phyloP scores from a whole-genome alignment of 2,329 filamentous ascomycete genomes.

The Fragosphaeria purpurea region DNA sequence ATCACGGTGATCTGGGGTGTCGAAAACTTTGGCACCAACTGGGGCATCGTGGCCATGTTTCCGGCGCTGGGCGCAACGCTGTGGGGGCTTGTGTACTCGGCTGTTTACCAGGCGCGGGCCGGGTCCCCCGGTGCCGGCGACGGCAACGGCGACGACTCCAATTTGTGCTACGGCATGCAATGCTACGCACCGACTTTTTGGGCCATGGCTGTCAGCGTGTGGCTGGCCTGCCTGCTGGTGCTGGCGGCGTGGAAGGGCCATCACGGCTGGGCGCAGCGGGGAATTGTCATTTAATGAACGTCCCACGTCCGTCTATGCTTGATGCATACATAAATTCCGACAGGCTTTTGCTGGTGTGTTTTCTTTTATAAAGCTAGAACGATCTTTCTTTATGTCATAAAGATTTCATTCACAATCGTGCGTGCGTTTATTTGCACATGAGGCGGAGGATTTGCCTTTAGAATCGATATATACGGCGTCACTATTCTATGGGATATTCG shows the following conservation, averaged over 20 bases:
- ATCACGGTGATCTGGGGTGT: constrained; percentile 97
- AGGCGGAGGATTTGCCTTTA: too few relatives aligned
- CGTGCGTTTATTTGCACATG: too few relatives aligned
- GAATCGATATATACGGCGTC: too few relatives aligned
- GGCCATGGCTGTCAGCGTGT: constrained; percentile 74
- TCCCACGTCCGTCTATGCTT: too few relatives aligned
- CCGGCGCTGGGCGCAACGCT: constrained; percentile 80
- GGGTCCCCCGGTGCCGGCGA: constrained; percentile 18
- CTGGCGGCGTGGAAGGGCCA: constrained; percentile 72
- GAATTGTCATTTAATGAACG: constrained; percentile 49
- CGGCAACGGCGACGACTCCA: constrained; percentile 31
- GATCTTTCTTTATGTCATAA: too few relatives aligned
- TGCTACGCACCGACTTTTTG: constrained; percentile 81
- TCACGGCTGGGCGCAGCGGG: constrained; percentile 64
- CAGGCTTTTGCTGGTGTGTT: not conserved
- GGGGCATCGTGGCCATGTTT: constrained; percentile 88
- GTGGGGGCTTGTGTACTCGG: constrained; percentile 85
- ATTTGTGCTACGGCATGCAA: constrained; percentile 67
- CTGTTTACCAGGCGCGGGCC: constrained; percentile 57
- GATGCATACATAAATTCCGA: too few relatives aligned
- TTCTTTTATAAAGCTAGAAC: not conserved
- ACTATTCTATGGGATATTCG: too few relatives aligned
- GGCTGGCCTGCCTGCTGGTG: constrained; percentile 64
- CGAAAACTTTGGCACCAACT: constrained; percentile 97
- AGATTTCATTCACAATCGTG: too few relatives aligned